Evolutionary conservation across 1,284 basidiomycete genomes (phyloP), one percentile per base, ranked within the genome.

Genomic region (Stygiomarasmius scandens): DNA sequence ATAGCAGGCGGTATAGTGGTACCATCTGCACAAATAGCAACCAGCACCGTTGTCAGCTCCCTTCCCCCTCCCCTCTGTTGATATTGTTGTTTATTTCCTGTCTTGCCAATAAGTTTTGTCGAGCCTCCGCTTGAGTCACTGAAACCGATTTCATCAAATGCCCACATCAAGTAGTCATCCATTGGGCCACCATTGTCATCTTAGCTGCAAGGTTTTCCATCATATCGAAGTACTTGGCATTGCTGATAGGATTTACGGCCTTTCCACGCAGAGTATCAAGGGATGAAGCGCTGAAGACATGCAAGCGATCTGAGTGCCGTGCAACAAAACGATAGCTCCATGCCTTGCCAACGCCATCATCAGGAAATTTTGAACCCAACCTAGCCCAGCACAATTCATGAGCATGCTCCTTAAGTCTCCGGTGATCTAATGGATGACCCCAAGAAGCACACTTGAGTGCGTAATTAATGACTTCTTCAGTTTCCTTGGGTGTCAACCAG

Each of bases 41-140:
- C 69, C 19, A 77, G 60, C 1, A 75, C 70, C 9, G 76, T 79
- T 23, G 71, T 75, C 54, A 74, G 77, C 59, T 79, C 72, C 2
- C 69, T 49, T 20, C 61, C 64, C 0, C 72, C 71, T 27, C 61
- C 63, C 1, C 55, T 19, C 57, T 71, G 70, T 63, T 74, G 69
- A 63, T 78, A 63, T 54, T 74, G 75, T 3, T 60, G 49, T 14
- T 58, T 62, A n/a, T 61, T 61, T 5, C 62, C 61, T 19, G 49
- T 50, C 3, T 58, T 36, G 5, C 69, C 71, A 58, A 73, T 64
- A 2, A 75, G 73, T 66, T 56, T 55, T 71, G 65, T 8, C 51
- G 48, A 14, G 55, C 41, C 23, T 64, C 60, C 27, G 38, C 32
- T 34, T 32, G 11, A n/a, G 5, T 41, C 16, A 19, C 16, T 41